Evolutionary conservation across 768 basidiomycete genomes (phyloP).

Genomic region (Pleurotus cornucopiae): DNA sequence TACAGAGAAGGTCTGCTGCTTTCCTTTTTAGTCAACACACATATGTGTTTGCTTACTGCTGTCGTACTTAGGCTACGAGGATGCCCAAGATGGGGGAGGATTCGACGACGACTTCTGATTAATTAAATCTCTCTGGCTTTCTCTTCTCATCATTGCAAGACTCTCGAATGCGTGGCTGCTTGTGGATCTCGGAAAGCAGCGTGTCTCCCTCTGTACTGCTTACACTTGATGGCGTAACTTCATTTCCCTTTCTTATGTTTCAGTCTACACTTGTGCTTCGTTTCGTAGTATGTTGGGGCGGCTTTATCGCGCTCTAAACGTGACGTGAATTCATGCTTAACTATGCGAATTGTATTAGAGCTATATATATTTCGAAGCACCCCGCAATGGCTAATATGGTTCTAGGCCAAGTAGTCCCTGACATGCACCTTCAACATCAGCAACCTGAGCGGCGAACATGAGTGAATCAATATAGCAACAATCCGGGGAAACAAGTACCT

Average conservation of each 20-base stretch:
- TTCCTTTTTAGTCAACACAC: not conserved
- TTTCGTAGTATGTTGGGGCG: not conserved
- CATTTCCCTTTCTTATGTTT: slow-evolving; percentile 2
- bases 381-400: slow-evolving; percentile 19
- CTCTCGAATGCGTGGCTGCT: not conserved
- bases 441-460: slow-evolving; percentile 21
- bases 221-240: no score
- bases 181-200: no score
- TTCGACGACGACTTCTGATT: slow-evolving; percentile 9
- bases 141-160: not conserved
- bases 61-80: slow-evolving; percentile 8
- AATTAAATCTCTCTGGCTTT: not conserved
- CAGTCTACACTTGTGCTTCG: not conserved
- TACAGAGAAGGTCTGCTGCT: slow-evolving; percentile 16
- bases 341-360: no score
- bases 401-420: slow-evolving; percentile 52
- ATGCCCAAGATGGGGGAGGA: slow-evolving; percentile 9
- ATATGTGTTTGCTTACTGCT: slow-evolving; percentile 6
- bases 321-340: no score
- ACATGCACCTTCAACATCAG: slow-evolving; percentile 66
- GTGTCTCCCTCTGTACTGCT: no score
- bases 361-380: no score
- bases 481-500: slow-evolving; percentile 39
- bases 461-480: not conserved
- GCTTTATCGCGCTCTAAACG: not conserved